A percentile compares a stretch with the other conserved stretches of the same genome.
Conservation (phyloP, 495 filamentous ascomycete genomes). For the Patellaria atrata region DNA sequence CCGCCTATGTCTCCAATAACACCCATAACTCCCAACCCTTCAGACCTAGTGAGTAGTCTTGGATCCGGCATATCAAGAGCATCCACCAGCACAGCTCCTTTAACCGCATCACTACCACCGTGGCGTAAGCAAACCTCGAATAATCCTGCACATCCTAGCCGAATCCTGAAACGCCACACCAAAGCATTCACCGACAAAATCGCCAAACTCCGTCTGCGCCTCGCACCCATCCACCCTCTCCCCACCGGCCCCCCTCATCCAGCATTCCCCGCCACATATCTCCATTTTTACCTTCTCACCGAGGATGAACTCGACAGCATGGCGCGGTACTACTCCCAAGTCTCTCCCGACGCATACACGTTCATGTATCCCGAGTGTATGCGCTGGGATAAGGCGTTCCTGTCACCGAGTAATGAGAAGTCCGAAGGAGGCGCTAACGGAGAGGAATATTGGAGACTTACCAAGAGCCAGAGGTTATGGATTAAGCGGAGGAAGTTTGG, state of each 20-base stretch:
- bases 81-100: too few relatives aligned
- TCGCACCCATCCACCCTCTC: conserved; percentile 43
- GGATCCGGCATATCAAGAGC: too few relatives aligned
- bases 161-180: too few relatives aligned
- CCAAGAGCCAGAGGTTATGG: conserved; percentile 15
- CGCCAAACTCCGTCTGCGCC: conserved; percentile 27
- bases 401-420: conserved; percentile 6
- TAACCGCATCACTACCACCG: too few relatives aligned
- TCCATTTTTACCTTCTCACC: conserved; percentile 64
- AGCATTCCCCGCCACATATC: conserved; percentile 48
- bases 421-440: neutral
- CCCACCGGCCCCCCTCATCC: conserved; percentile 47
- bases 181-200: conserved; percentile 21
- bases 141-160: neutral
- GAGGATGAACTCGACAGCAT: conserved; percentile 53
- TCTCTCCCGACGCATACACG: conserved; percentile 38
- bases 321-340: conserved; percentile 64
- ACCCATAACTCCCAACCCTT: too few relatives aligned
- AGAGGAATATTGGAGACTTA: conserved; percentile 9
- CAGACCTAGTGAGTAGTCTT: too few relatives aligned
- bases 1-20: too few relatives aligned
- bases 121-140: too few relatives aligned
- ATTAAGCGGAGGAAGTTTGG: conserved; percentile 31
- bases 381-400: conserved; percentile 25
- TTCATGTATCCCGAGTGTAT: conserved; percentile 48